Conservation (phyloP, 2,329 filamentous ascomycete genomes). For the Aspergillus unguis region DNA sequence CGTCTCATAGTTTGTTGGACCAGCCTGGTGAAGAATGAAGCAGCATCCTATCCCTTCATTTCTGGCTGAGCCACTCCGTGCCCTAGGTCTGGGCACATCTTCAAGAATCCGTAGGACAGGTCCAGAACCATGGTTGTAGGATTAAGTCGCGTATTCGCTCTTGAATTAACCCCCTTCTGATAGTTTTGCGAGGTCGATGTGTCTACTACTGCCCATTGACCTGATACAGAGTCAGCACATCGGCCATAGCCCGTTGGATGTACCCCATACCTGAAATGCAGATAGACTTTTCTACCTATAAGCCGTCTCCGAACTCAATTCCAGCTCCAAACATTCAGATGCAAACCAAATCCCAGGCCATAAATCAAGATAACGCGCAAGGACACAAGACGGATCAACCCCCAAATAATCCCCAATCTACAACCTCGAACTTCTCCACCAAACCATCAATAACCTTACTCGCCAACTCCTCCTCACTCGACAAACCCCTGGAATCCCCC, state of each 20-base stretch:
- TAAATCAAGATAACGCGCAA: background rate
- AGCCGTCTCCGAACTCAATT: no score
- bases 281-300: no score
- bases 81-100: background rate
- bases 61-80: background rate
- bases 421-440: slow-evolving; percentile 70
- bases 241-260: background rate
- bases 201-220: background rate
- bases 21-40: background rate
- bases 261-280: background rate
- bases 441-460: slow-evolving; percentile 46
- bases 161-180: background rate
- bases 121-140: no score
- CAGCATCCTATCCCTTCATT: background rate
- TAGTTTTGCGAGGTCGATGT: background rate
- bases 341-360: background rate
- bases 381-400: slow-evolving; percentile 21
- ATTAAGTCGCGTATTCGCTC: no score
- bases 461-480: slow-evolving; percentile 59
- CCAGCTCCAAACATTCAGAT: no score
- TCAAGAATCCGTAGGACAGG: no score
- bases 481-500: slow-evolving; percentile 65
- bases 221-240: background rate
- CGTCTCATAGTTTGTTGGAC: background rate
- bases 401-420: slow-evolving; percentile 74